Base-by-base conservation (phyloP, 2,329 filamentous ascomycete species). In the Calcarisporium arbuscula region DNA sequence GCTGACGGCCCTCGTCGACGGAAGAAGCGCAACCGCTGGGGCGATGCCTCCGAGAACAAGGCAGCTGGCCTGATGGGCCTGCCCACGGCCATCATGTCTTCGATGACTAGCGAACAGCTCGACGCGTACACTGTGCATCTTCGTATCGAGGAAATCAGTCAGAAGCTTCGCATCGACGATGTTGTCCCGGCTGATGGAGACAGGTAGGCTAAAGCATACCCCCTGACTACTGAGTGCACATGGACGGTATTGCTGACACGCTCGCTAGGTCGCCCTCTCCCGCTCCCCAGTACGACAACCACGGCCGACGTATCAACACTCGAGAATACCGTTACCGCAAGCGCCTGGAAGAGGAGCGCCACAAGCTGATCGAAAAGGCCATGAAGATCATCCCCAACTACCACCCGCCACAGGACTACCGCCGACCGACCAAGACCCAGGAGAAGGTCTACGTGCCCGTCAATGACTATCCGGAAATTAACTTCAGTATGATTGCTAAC, bases 401-500 rank as follows among this genome's bases (percentile, higher is more conserved):
- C 63, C 88, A 96, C 61, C 92, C 92, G 54, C 92, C 92, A 40
- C 86, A 90, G 74, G 92, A 98, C 64, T 98, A 98, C 65, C 87
- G 92, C 63, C 86, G 92, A 55, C 92, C 92, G 44, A 96, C 90
- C 62, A 98, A 98, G 84, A 98, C 92, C 60, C 92, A 98, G 69
- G 92, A 98, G 76, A 98, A 98, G 76, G 94, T 98, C 84, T 98
- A 98, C 64, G 92, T 98, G 64, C 92, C 92, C 62, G 92, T 98
- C 72, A 98, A 98, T 79, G 92, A 98, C 68, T 98, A 98, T 65
- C 92, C 92, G 75, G 92, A 98, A 68, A 96, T 98, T 82, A 98
- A 98, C 83, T 98, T 98, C 87, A 98, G 92, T 98, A 95, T 90
- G 90, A 90, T 92, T 89, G 82, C 89, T 95, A 95, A 95, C 87